Base-by-base conservation (phyloP, 2,329 filamentous ascomycete genomes). In the Arthrobotrys entomopaga region DNA sequence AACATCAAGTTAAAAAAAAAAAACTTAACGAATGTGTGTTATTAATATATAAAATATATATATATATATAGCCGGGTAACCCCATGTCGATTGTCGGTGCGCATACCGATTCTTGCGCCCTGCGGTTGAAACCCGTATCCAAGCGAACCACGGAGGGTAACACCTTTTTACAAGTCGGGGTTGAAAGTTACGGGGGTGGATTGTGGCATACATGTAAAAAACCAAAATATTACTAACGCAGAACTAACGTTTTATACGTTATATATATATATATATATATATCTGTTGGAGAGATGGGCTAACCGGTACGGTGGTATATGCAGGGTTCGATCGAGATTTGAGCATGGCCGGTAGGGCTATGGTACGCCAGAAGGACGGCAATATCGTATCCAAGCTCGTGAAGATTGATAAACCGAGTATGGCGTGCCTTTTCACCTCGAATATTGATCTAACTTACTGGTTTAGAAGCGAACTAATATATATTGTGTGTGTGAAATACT, bases 181-280 rank as follows among this genome's bases (percentile, higher is more conserved):
- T 97, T 59, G 95, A 99, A 85, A 94, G 92, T 1, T 99, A 99
- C 80, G 95, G 95, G 61, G 95, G 95, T 75, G 95, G 95, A 65
- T 89, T 98, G 79, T 98, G 94, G 94, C 93, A 97, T 82, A 96
- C 92, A 53, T 99, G 88, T 84, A 74, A 46, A 1, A 46, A 46
- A n/a, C n/a, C n/a, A n/a, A n/a, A n/a, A n/a, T n/a, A n/a, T n/a
- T n/a, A n/a, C n/a, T n/a, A n/a, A n/a, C n/a, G n/a, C n/a, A n/a
- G n/a, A n/a, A n/a, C n/a, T n/a, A n/a, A n/a, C n/a, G n/a, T n/a
- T n/a, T n/a, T n/a, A n/a, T n/a, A n/a, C n/a, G n/a, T n/a, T n/a
- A n/a, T n/a, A n/a, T n/a, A n/a, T n/a, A n/a, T n/a, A n/a, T n/a
- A n/a, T n/a, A n/a, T n/a, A n/a, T n/a, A n/a, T n/a, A n/a, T n/a